A percentile compares a stretch with the other conserved stretches of the same genome.
phyloP scores from a whole-genome alignment of 1,284 basidiomycete species.

The Stygiomarasmius scandens region DNA sequence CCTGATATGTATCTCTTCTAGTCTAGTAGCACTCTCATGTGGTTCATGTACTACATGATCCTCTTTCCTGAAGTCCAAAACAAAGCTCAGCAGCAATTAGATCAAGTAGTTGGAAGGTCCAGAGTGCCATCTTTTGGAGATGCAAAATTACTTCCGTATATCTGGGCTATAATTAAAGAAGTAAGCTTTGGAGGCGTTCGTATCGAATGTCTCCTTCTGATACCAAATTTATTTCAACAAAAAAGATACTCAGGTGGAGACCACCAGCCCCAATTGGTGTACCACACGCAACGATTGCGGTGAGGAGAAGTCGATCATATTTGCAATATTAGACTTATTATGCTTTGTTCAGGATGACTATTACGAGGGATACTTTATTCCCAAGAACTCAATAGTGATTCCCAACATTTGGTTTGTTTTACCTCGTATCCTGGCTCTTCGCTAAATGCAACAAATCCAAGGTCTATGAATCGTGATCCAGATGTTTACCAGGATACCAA shows the following conservation, averaged over 20 bases:
- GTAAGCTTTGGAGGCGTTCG: background rate
- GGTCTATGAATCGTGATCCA: constrained; percentile 12
- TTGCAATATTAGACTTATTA: background rate
- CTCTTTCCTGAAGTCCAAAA: constrained; percentile 3
- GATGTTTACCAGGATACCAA: constrained; percentile 1
- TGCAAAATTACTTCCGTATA: constrained; percentile 6
- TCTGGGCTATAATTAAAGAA: constrained; percentile 12
- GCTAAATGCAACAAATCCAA: background rate
- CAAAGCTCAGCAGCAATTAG: constrained; percentile 5
- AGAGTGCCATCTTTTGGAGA: constrained; percentile 6
- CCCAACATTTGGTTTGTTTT: constrained; percentile 7
- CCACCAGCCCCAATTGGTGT: constrained; percentile 3
- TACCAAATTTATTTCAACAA: too few relatives aligned
- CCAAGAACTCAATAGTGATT: constrained; percentile 5
- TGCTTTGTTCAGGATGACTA: constrained; percentile 2
- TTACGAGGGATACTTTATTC: constrained; percentile 12
- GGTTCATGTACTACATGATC: constrained; percentile 8
- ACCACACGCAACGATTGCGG: constrained; percentile 4
- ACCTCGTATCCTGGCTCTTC: background rate
- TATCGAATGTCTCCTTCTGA: too few relatives aligned
- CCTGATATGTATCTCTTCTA: background rate
- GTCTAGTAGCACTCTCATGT: constrained; percentile 5
- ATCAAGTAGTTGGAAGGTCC: constrained; percentile 9
- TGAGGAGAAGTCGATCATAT: background rate
- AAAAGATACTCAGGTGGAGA: constrained; percentile 8